Percentiles rank a stretch among this genome's conserved stretches.
Conservation (phyloP, 768 basidiomycete genomes). For the Pulveroboletus sp. region DNA sequence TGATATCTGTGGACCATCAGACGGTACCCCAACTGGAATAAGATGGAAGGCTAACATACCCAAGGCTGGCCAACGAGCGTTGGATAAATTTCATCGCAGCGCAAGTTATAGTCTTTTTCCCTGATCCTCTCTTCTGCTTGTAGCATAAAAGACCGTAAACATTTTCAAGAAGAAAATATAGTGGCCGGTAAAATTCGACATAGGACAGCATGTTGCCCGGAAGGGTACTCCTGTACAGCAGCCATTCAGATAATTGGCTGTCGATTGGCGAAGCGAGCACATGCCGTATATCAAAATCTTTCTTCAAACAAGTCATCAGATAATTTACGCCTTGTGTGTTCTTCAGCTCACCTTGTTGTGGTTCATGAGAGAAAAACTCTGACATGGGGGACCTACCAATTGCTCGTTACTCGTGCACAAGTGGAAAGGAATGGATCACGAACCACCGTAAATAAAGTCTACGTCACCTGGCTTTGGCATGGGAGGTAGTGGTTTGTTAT, state of each 20-base stretch:
- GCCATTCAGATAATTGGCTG: not conserved
- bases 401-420: not conserved
- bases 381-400: conserved; percentile 66
- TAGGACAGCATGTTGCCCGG: conserved; percentile 68
- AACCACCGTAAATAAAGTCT: conserved; percentile 74
- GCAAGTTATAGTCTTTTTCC: conserved; percentile 39
- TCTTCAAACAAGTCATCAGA: conserved; percentile 32
- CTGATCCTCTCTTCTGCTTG: conserved; percentile 40
- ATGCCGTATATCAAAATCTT: conserved; percentile 58
- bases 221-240: conserved; percentile 48
- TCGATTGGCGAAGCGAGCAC: not conserved
- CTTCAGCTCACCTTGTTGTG: conserved; percentile 46
- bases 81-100: conserved; percentile 67
- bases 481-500: conserved; percentile 33
- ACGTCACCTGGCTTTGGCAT: conserved; percentile 60
- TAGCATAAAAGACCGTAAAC: conserved; percentile 58
- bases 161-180: conserved; percentile 70
- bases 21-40: not conserved
- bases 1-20: conserved; percentile 45
- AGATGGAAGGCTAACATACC: conserved; percentile 40
- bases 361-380: conserved; percentile 66
- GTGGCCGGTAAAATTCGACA: conserved; percentile 60
- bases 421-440: conserved; percentile 15
- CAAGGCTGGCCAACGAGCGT: conserved; percentile 55
- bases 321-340: not conserved